phyloP scores from a whole-genome alignment of 305 asterid species.

The Withania somnifera region DNA sequence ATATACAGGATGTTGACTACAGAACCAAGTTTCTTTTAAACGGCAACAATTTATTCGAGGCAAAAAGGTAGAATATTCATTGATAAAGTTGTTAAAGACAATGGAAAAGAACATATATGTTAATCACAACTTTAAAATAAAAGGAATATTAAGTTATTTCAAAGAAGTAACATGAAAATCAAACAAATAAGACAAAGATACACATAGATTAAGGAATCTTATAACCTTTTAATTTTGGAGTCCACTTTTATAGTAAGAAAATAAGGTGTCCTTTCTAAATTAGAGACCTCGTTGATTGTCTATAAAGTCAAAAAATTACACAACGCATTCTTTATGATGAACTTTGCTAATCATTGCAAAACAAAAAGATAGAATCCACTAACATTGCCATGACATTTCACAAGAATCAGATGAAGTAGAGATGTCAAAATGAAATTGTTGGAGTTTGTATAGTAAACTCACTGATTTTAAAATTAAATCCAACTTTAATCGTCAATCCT shows the following conservation, averaged over 20 bases:
- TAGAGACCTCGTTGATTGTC: background rate
- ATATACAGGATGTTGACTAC: no score
- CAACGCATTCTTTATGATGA: background rate
- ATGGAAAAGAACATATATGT: background rate
- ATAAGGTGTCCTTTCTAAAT: background rate
- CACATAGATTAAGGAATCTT: background rate
- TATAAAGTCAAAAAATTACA: background rate
- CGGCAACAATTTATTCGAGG: background rate
- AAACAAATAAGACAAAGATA: background rate
- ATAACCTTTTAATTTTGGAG: background rate
- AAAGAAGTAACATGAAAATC: no score
- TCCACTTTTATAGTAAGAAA: background rate
- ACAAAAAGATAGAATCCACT: no score
- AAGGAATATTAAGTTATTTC: background rate
- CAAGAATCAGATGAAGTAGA: no score
- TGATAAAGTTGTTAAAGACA: background rate
- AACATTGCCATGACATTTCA: no score
- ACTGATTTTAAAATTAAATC: no score
- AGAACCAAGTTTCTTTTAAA: no score
- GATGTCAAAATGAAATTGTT: no score
- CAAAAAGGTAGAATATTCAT: background rate
- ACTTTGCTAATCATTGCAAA: background rate
- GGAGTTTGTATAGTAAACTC: no score
- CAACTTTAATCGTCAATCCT: no score
- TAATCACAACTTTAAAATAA: background rate